Conservation (phyloP, 805 yeast genomes). For the Nakazawaea wickerhamii region DNA sequence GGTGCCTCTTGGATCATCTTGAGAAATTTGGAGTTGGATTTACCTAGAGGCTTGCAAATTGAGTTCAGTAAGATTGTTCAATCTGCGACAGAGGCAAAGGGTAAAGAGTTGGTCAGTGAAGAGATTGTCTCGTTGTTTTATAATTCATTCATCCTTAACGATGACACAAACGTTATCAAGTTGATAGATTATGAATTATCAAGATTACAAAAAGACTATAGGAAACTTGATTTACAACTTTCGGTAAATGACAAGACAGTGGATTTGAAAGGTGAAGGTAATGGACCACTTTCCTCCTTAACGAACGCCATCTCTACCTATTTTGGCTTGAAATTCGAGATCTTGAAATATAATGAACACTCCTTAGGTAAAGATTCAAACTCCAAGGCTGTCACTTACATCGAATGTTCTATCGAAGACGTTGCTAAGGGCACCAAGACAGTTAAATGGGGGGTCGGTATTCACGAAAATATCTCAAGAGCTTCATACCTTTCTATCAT, state of each 20-base stretch:
- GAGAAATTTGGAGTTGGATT: conserved; percentile 68
- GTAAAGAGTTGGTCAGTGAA: conserved; percentile 60
- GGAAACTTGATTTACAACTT: conserved; percentile 43
- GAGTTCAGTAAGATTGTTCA: conserved; percentile 72
- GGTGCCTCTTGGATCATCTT: conserved; percentile 87
- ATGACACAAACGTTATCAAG: conserved; percentile 22
- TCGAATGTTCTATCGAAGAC: conserved; percentile 27
- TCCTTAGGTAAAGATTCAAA: conserved; percentile 70
- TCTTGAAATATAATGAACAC: conserved; percentile 72
- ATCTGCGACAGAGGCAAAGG: conserved; percentile 59
- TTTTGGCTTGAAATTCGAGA: conserved; percentile 49
- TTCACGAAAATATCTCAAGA: conserved; percentile 50
- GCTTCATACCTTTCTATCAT: conserved; percentile 44
- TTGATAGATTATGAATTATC: conserved; percentile 22
- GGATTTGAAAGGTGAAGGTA: conserved; percentile 57
- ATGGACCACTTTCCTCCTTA: conserved; percentile 80
- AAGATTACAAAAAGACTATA: conserved; percentile 33
- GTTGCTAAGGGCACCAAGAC: conserved; percentile 18
- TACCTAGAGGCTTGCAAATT: conserved; percentile 77
- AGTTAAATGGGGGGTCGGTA: conserved; percentile 51
- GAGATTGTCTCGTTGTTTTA: conserved; percentile 67
- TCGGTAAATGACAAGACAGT: conserved; percentile 36
- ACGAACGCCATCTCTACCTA: conserved; percentile 50
- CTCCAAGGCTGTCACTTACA: conserved; percentile 74
- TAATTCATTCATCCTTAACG: conserved; percentile 42